Conservation (phyloP, 306 rosid genomes). For the Lablab purpureus region DNA sequence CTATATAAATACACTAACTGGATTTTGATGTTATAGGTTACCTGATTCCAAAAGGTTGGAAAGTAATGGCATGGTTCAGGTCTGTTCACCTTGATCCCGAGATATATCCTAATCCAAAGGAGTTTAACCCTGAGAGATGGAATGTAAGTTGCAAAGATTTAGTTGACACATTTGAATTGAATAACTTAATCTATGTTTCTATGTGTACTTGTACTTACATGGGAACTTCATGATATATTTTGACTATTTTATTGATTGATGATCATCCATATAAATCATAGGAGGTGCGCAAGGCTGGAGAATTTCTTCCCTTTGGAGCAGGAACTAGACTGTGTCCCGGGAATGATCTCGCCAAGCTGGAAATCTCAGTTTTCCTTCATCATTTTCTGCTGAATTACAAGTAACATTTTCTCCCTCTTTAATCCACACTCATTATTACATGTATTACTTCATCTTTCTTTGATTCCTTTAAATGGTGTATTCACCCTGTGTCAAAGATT, state of each 20-base stretch:
- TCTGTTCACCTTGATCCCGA: constrained; percentile 81
- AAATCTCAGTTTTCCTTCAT: constrained; percentile 83
- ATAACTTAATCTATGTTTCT: too few relatives aligned
- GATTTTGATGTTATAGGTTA: constrained; percentile 58
- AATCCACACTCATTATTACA: too few relatives aligned
- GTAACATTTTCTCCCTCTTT: constrained; percentile 44
- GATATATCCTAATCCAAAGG: constrained; percentile 76
- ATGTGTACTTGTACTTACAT: neutral
- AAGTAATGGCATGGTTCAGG: constrained; percentile 84
- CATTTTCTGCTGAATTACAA: constrained; percentile 68
- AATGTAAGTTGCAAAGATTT: constrained; percentile 56
- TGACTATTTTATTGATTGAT: neutral
- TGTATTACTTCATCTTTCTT: too few relatives aligned
- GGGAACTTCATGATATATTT: neutral
- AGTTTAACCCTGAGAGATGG: constrained; percentile 86
- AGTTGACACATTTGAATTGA: neutral
- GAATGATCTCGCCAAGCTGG: constrained; percentile 64
- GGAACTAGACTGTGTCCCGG: constrained; percentile 84
- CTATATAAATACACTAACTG: too few relatives aligned
- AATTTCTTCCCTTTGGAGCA: constrained; percentile 89
- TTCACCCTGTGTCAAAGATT: too few relatives aligned
- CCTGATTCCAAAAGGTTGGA: constrained; percentile 88
- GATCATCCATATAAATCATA: constrained; percentile 22
- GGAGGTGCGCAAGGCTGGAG: constrained; percentile 70
- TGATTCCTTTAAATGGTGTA: too few relatives aligned